Conservation (phyloP, 169 alveolate species). For the Cryptosporidium meleagridis region DNA sequence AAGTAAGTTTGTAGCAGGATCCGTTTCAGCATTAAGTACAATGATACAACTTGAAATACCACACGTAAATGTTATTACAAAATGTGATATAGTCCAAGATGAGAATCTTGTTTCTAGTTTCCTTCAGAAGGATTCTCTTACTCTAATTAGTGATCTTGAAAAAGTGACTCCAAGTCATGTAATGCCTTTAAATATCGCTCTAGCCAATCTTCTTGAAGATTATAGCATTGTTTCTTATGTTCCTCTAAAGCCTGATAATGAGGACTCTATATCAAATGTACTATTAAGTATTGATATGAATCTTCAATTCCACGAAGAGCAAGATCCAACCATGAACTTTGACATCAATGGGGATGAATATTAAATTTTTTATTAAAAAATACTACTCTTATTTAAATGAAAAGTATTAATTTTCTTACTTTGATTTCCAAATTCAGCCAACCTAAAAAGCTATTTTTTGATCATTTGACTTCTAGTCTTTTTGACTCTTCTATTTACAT, state of each 20-base stretch:
- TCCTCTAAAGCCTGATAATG: constrained; percentile 61
- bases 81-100: constrained; percentile 92
- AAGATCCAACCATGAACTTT: constrained; percentile 52
- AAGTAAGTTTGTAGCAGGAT: constrained; percentile 93
- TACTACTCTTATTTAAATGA: background rate
- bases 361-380: background rate
- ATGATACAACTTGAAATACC: constrained; percentile 96
- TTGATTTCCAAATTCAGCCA: background rate
- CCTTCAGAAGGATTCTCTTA: constrained; percentile 51
- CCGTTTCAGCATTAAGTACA: constrained; percentile 93
- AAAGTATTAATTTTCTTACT: background rate
- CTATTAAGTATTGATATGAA: constrained; percentile 54
- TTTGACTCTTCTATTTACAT: too few species aligned
- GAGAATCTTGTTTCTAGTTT: constrained; percentile 65
- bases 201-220: constrained; percentile 66
- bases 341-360: constrained; percentile 25
- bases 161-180: constrained; percentile 63
- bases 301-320: constrained; percentile 61
- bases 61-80: constrained; percentile 93
- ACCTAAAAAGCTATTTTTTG: background rate
- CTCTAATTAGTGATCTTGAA: constrained; percentile 39
- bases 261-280: constrained; percentile 45
- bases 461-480: background rate
- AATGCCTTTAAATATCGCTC: constrained; percentile 64
- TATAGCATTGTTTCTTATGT: constrained; percentile 66